phyloP scores from a whole-genome alignment of 345 rosid genomes.

The Citrus medica region DNA sequence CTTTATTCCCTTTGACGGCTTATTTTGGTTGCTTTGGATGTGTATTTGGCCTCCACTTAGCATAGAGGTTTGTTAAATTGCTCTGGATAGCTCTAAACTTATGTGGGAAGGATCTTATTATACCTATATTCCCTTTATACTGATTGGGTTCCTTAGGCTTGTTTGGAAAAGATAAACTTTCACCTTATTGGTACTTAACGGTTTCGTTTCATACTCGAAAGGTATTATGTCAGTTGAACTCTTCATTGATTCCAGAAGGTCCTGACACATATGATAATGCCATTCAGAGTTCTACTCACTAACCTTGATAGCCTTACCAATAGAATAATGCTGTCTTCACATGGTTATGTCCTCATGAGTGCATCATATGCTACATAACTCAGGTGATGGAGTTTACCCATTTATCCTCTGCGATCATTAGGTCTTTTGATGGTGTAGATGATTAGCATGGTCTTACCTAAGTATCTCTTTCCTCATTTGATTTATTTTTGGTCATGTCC shows the following conservation, averaged over 20 bases:
- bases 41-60: not conserved
- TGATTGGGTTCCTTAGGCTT: not conserved
- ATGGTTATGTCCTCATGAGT: not conserved
- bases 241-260: not conserved
- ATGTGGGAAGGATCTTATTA: not conserved
- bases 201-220: not conserved
- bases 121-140: not conserved
- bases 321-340: not conserved
- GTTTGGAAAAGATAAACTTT: not conserved
- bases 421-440: not conserved
- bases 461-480: not conserved
- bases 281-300: not conserved
- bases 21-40: not conserved
- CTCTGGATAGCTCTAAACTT: not conserved
- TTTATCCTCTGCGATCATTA: not conserved
- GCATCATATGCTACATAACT: too few relatives aligned
- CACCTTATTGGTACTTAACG: not conserved
- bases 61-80: not conserved
- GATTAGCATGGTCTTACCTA: not conserved
- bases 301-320: not conserved
- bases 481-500: not conserved
- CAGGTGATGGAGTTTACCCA: not conserved
- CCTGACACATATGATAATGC: not conserved
- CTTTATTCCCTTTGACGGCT: not conserved
- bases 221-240: not conserved